A percentile compares a stretch with the other conserved stretches of the same genome.
Evolutionary conservation across 2,329 filamentous ascomycete genomes (phyloP).

Genomic region (Colletotrichum euphorbiae): DNA sequence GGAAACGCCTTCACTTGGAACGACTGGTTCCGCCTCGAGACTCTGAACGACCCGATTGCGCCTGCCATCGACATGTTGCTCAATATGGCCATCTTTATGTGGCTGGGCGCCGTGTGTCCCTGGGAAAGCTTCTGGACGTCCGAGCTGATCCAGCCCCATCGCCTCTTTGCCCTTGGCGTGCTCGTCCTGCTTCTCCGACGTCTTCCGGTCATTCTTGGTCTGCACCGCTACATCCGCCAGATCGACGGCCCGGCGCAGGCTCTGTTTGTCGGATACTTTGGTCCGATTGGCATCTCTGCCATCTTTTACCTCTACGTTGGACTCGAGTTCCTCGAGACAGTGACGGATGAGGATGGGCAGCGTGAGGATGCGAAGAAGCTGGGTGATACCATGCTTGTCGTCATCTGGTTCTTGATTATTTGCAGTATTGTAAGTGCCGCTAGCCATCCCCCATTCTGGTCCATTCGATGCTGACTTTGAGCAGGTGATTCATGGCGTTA

Average conservation of each 20-base stretch:
- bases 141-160: background rate
- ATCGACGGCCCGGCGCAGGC: background rate
- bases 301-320: slow-evolving; percentile 5
- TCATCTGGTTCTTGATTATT: slow-evolving; percentile 8
- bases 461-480: background rate
- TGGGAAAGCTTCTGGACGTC: slow-evolving; percentile 73
- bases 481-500: background rate
- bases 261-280: background rate
- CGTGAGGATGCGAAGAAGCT: background rate
- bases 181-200: background rate
- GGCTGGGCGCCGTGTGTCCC: slow-evolving; percentile 88
- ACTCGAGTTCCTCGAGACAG: background rate
- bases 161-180: background rate
- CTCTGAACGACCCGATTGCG: slow-evolving; percentile 88
- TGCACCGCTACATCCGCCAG: slow-evolving; percentile 4
- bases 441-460: accelerated
- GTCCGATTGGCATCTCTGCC: background rate
- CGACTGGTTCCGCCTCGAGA: slow-evolving; percentile 93
- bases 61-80: slow-evolving; percentile 95
- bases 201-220: background rate
- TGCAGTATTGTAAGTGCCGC: background rate
- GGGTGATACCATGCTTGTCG: background rate
- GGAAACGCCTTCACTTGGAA: slow-evolving; percentile 94
- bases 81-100: slow-evolving; percentile 89
- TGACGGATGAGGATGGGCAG: background rate